These are phyloP conservation scores for Zygnema cylindricum DNA, from an alignment of 139 green algal genomes.

Conservation along the genomic window DNA sequence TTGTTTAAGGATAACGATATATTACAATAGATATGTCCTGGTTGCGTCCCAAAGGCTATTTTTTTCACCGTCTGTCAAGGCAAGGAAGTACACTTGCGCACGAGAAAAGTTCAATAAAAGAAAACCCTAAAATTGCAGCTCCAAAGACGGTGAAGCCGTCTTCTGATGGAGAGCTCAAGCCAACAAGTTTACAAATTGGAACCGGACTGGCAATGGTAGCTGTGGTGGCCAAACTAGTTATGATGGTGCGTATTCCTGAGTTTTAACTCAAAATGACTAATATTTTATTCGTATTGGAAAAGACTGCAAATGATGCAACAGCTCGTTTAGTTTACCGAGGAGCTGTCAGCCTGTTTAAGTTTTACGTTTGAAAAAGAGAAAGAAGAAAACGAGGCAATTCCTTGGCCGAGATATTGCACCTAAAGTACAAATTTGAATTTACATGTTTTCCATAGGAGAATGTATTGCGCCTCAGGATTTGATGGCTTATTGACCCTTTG, in stretches of 20 bases:
- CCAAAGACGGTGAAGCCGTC: background rate
- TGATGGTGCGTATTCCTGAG: slow-evolving; percentile 19
- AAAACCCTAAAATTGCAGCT: background rate
- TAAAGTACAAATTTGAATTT: too few relatives aligned
- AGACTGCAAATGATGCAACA: background rate
- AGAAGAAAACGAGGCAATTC: too few relatives aligned
- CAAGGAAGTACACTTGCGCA: background rate
- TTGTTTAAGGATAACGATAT: too few relatives aligned
- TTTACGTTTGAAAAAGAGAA: too few relatives aligned
- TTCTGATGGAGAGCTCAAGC: background rate
- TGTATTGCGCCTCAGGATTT: too few relatives aligned
- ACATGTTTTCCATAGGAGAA: too few relatives aligned
- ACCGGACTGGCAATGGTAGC: background rate
- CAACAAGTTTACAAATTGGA: slow-evolving; percentile 11
- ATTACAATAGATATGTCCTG: background rate
- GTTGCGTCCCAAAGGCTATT: background rate
- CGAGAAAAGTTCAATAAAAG: background rate
- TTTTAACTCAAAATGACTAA: background rate
- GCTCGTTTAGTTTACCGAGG: too few relatives aligned
- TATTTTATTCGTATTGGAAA: background rate
- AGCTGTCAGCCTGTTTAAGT: too few relatives aligned
- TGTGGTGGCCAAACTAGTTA: slow-evolving; percentile 3
- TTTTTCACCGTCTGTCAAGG: background rate
- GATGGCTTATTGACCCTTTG: too few relatives aligned
- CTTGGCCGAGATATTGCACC: too few relatives aligned